These are phyloP conservation scores for Bremia lactucae DNA, from an alignment of 352 stramenopile species.

Conservation along the genomic window DNA sequence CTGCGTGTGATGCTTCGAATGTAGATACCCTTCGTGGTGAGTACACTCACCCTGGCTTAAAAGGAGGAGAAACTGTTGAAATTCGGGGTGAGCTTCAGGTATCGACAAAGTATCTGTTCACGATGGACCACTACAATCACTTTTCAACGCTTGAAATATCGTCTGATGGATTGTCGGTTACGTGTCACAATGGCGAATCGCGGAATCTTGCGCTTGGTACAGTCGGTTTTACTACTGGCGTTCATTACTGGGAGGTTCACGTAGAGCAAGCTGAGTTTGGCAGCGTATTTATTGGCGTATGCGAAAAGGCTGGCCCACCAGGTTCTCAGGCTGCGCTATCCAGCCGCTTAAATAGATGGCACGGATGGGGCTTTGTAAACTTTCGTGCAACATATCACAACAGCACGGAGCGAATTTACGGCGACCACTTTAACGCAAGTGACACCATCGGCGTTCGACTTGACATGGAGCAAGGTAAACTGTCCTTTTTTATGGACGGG, in stretches of 20 bases:
- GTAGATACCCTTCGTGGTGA: conserved; percentile 40
- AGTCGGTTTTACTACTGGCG: conserved; percentile 80
- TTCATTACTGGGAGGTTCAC: conserved; percentile 98
- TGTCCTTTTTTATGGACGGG: conserved; percentile 98
- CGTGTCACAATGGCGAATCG: conserved; percentile 76
- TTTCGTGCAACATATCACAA: conserved; percentile 93
- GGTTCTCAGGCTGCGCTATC: conserved; percentile 68
- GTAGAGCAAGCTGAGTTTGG: conserved; percentile 95
- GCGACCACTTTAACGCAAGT: conserved; percentile 85
- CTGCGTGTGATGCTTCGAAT: conserved; percentile 2
- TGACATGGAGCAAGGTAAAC: conserved; percentile 95
- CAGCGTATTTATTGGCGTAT: conserved; percentile 96
- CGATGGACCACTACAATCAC: conserved; percentile 69
- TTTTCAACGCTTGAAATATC: conserved; percentile 73
- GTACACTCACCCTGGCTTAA: conserved; percentile 42
- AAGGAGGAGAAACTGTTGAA: conserved; percentile 51
- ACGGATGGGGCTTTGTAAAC: conserved; percentile 95
- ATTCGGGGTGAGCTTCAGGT: conserved; percentile 54
- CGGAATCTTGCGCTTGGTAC: conserved; percentile 76
- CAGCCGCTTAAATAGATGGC: conserved; percentile 81
- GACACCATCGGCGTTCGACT: conserved; percentile 98
- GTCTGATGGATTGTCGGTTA: conserved; percentile 68
- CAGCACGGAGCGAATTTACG: conserved; percentile 85
- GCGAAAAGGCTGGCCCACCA: conserved; percentile 78
- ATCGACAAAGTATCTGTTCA: conserved; percentile 73